A percentile compares a stretch with the other conserved stretches of the same genome.
Evolutionary conservation across 495 filamentous ascomycete genomes (phyloP).

Genomic region (Aspergillus mulundensis): DNA sequence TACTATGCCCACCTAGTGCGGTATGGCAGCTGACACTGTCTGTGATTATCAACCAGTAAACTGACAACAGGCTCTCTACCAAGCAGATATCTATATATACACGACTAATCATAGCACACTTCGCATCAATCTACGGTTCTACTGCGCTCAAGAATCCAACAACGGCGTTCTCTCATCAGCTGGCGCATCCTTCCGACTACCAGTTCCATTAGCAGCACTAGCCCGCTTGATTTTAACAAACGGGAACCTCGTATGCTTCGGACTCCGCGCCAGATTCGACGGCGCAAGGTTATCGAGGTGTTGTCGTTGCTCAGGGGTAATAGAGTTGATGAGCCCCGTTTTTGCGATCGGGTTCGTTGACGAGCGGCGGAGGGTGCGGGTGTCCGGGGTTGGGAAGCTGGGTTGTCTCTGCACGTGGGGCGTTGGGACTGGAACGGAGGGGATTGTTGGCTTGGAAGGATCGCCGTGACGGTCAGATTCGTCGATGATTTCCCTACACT

Average conservation of each 20-base stretch:
- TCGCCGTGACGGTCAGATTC: neutral
- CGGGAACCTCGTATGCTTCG: slow-evolving; percentile 1
- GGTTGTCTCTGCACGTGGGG: neutral
- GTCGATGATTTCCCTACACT: neutral
- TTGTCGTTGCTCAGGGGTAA: neutral
- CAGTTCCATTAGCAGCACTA: neutral
- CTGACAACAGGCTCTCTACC: too few species aligned
- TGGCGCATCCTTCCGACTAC: neutral
- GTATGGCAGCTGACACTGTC: too few species aligned
- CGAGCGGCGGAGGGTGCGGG: neutral
- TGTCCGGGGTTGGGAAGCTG: neutral
- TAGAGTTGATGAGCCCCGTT: neutral
- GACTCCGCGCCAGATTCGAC: slow-evolving; percentile 1
- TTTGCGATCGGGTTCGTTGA: neutral
- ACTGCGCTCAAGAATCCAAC: neutral
- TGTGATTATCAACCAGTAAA: too few species aligned
- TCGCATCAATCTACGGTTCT: too few species aligned
- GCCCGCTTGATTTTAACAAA: slow-evolving; percentile 1
- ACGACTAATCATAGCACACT: too few species aligned
- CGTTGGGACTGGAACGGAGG: neutral
- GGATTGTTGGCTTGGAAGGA: neutral
- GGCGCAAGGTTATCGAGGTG: neutral
- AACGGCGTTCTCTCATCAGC: neutral
- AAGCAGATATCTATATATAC: too few species aligned
- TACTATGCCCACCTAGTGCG: too few species aligned